Base-by-base conservation (phyloP, 179 eudicot genomes). In the Patellifolia procumbens region DNA sequence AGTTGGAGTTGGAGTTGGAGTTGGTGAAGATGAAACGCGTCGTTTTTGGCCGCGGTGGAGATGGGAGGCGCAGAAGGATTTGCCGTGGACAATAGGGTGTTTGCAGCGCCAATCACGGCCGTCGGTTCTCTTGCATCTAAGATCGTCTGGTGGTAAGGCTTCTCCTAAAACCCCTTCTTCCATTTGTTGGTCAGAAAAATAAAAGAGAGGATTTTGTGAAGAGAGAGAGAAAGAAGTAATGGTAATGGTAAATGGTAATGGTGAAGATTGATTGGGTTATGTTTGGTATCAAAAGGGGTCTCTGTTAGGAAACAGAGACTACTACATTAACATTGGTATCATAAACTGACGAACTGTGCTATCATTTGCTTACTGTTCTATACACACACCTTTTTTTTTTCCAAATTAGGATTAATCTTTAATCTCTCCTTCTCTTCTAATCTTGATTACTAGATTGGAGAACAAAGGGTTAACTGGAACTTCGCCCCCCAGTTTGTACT, bases 51-150 rank as follows among this genome's bases (percentile, higher is more conserved):
- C 52, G 48, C 85, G 82, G 56, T 79, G 39, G 32, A 76, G 75
- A 26, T 83, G 85, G 35, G 74, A 28, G 49, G 84, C 83, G 59
- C 97, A 92, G 62, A 86, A 87, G 72, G 86, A 82, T 63, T 85
- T 89, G 10, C 87, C 87, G 26, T 82, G 85, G 68, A 83, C 45
- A 0, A 80, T 81, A 0, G 70, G 86, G 39, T 89, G 89, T 4
- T 81, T 79, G 85, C 97, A 92, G 71, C 97, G 92, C 97, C 97
- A 92, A 76, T 85, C 81, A 16, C 94, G 85, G 35, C 97, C 97
- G 87, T 92, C 97, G 31, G 88, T 87, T 0, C 96, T 73, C 78
- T 87, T 85, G 80, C 97, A 92, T 1, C 96, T 84, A 19, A 88
- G 83, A 37, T 89, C 78, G 56, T 92, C 96, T 61, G 94, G 92